These are phyloP conservation scores for Candida sanyiensis DNA, from an alignment of 805 yeast species.

Conservation along the genomic window DNA sequence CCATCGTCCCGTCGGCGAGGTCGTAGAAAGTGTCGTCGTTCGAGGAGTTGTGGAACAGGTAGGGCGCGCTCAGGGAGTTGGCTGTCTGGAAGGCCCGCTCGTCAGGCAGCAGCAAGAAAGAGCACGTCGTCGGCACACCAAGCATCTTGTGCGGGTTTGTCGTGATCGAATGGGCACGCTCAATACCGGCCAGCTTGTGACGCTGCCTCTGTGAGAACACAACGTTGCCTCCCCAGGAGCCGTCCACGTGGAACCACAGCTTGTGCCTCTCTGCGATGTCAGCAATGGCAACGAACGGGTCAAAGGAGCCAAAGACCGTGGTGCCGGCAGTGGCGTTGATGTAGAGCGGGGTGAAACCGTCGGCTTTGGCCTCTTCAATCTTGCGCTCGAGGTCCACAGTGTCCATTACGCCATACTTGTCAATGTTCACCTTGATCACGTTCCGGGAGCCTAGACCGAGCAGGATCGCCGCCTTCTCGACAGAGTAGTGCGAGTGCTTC, in stretches of 20 bases:
- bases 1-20: conserved; percentile 87
- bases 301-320: conserved; percentile 82
- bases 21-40: conserved; percentile 56
- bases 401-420: conserved; percentile 51
- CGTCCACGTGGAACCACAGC: conserved; percentile 83
- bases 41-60: conserved; percentile 60
- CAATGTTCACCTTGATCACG: conserved; percentile 60
- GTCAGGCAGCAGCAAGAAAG: conserved; percentile 70
- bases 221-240: conserved; percentile 88
- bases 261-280: conserved; percentile 45
- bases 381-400: conserved; percentile 38
- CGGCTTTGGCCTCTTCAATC: conserved; percentile 37
- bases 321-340: conserved; percentile 86
- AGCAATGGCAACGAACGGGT: conserved; percentile 54
- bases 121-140: conserved; percentile 77
- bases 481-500: conserved; percentile 71
- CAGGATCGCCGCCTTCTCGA: conserved; percentile 75
- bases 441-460: conserved; percentile 61
- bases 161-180: conserved; percentile 70
- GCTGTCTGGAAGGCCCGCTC: conserved; percentile 60
- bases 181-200: conserved; percentile 48
- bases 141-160: conserved; percentile 83
- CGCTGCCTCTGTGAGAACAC: conserved; percentile 51
- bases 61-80: conserved; percentile 75
- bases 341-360: conserved; percentile 70